Evolutionary conservation across 495 filamentous ascomycete genomes (phyloP).

Genomic region (Neurospora tetrasperma): DNA sequence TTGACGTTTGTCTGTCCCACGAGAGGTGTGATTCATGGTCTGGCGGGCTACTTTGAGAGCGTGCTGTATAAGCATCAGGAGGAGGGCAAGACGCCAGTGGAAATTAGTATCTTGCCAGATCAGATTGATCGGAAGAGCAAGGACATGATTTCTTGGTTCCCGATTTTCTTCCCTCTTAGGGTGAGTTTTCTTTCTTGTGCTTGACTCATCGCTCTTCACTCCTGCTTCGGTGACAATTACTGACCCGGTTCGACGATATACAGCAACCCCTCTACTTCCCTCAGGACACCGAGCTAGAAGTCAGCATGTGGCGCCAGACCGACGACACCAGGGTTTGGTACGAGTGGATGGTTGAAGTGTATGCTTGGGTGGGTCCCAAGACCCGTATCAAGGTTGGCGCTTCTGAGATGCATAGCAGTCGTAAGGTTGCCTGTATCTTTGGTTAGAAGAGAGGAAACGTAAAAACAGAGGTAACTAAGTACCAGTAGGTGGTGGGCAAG

Average conservation of each 20-base stretch:
- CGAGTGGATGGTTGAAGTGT: conserved; percentile 91
- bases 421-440: conserved; percentile 63
- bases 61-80: conserved; percentile 54
- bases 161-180: conserved; percentile 95
- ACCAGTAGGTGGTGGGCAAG: background rate
- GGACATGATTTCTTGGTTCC: conserved; percentile 97
- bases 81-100: conserved; percentile 43
- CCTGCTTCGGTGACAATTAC: background rate
- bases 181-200: conserved; percentile 35
- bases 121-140: conserved; percentile 86
- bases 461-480: background rate
- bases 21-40: conserved; percentile 77
- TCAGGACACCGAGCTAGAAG: conserved; percentile 69
- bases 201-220: background rate
- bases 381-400: conserved; percentile 64
- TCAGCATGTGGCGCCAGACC: conserved; percentile 90
- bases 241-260: background rate
- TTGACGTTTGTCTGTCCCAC: conserved; percentile 59
- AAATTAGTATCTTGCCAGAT: conserved; percentile 86
- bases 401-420: conserved; percentile 81
- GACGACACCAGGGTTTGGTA: conserved; percentile 98
- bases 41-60: conserved; percentile 93
- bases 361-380: conserved; percentile 47
- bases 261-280: conserved; percentile 85
- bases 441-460: conserved; percentile 42